phyloP scores from a whole-genome alignment of 1,284 basidiomycete species.

The Sanghuangporus weigelae region DNA sequence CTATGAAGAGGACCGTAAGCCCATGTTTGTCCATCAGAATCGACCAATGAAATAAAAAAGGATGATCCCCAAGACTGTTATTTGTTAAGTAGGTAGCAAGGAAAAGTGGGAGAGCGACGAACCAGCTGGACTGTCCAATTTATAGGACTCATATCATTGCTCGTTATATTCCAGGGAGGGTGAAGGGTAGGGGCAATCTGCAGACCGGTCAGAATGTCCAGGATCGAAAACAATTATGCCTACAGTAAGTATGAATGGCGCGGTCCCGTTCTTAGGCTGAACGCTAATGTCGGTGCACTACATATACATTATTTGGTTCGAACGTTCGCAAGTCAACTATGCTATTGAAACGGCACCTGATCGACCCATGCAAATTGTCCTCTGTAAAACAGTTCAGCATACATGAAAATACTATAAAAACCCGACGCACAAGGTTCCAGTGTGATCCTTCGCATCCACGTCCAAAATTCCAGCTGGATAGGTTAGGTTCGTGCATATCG shows the following conservation, averaged over 20 bases:
- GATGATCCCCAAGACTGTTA: slow-evolving; percentile 44
- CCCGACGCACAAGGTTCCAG: slow-evolving; percentile 34
- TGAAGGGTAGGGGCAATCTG: slow-evolving; percentile 56
- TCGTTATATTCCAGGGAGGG: slow-evolving; percentile 53
- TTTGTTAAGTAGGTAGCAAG: not conserved
- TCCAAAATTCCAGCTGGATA: slow-evolving; percentile 39
- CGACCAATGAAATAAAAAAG: slow-evolving; percentile 52
- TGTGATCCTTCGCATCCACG: slow-evolving; percentile 38
- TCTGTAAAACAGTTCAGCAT: not conserved
- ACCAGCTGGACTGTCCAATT: slow-evolving; percentile 54
- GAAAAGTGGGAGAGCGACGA: not conserved
- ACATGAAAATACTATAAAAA: not conserved
- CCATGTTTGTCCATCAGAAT: slow-evolving; percentile 47
- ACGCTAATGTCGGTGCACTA: slow-evolving; percentile 53
- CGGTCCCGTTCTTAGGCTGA: slow-evolving; percentile 49
- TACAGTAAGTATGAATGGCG: slow-evolving; percentile 54
- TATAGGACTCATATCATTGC: slow-evolving; percentile 33
- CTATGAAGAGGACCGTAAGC: slow-evolving; percentile 51
- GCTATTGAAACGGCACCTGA: slow-evolving; percentile 32
- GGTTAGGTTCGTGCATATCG: slow-evolving; percentile 43
- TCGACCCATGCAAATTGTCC: slow-evolving; percentile 56
- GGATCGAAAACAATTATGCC: slow-evolving; percentile 18
- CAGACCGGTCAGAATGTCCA: not conserved
- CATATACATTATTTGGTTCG: not conserved
- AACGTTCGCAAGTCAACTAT: not conserved